phyloP scores from a whole-genome alignment of 1,284 basidiomycete species.

The Sporisorium graminicola region DNA sequence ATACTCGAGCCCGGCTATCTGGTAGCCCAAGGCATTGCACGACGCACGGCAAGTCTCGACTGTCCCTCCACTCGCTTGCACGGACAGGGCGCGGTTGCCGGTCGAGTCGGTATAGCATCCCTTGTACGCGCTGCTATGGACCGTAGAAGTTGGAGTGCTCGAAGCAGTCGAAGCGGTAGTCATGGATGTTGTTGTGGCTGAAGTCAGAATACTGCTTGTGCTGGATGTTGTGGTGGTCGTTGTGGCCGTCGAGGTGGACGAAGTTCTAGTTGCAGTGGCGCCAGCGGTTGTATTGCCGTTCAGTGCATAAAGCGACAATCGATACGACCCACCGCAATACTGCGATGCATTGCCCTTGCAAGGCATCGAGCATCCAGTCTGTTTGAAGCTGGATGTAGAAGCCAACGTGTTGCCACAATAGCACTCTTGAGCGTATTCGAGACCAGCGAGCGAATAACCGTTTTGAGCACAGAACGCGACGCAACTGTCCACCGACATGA shows the following conservation, averaged over 20 bases:
- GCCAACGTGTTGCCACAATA: constrained; percentile 71
- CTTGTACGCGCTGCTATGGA: constrained; percentile 9
- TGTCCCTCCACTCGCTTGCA: not conserved
- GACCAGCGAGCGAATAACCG: not conserved
- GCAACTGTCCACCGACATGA: constrained; percentile 76
- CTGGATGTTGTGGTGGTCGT: too few species aligned
- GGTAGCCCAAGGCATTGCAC: constrained; percentile 14
- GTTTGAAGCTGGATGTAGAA: constrained; percentile 71
- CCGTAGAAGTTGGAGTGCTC: too few species aligned
- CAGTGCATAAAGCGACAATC: too few species aligned
- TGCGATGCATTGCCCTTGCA: not conserved
- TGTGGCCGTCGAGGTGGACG: too few species aligned
- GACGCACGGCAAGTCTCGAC: constrained; percentile 16
- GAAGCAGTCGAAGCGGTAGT: too few species aligned
- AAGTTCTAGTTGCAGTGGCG: too few species aligned
- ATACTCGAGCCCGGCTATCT: constrained; percentile 22
- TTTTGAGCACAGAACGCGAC: constrained; percentile 73
- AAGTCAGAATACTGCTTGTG: too few species aligned
- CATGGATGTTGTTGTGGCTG: too few species aligned
- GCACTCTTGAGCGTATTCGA: constrained; percentile 4
- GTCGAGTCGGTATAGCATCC: constrained; percentile 26
- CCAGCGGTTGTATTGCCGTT: too few species aligned
- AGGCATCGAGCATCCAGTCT: not conserved
- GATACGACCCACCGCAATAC: constrained; percentile 3
- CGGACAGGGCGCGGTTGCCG: constrained; percentile 4